phyloP scores from a whole-genome alignment of 768 basidiomycete genomes.

The Mycena epipterygia region DNA sequence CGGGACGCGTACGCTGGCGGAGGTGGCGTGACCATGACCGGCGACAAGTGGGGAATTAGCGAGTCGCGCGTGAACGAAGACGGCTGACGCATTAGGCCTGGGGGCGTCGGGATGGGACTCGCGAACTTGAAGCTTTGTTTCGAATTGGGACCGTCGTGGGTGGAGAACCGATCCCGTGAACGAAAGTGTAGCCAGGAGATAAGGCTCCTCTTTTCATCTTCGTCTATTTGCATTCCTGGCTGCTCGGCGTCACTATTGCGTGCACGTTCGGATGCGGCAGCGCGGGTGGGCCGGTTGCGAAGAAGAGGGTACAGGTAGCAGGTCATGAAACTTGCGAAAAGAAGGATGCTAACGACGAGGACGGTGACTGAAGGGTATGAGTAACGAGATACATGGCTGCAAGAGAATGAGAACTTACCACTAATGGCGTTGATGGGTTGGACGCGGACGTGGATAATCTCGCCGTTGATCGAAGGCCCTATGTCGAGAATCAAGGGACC shows the following conservation, averaged over 20 bases:
- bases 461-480: constrained; percentile 34
- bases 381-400: neutral
- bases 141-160: constrained; percentile 20
- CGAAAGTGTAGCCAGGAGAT: constrained; percentile 45
- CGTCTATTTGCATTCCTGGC: constrained; percentile 24
- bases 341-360: constrained; percentile 38
- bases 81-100: constrained; percentile 16
- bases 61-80: constrained; percentile 36
- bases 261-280: neutral
- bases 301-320: constrained; percentile 43
- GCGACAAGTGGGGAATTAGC: constrained; percentile 30
- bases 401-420: constrained; percentile 19
- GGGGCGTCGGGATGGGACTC: neutral
- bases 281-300: constrained; percentile 14
- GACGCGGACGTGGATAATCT: constrained; percentile 33
- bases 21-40: constrained; percentile 27
- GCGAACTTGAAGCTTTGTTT: constrained; percentile 1
- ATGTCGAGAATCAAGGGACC: constrained; percentile 32
- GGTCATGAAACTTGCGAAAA: constrained; percentile 43
- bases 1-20: constrained; percentile 35
- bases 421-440: constrained; percentile 38
- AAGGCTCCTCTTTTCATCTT: constrained; percentile 38
- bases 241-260: constrained; percentile 25
- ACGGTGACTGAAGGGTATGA: constrained; percentile 37
- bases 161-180: constrained; percentile 45